Conservation (phyloP, 768 basidiomycete species). For the Rhizopogon salebrosus region DNA sequence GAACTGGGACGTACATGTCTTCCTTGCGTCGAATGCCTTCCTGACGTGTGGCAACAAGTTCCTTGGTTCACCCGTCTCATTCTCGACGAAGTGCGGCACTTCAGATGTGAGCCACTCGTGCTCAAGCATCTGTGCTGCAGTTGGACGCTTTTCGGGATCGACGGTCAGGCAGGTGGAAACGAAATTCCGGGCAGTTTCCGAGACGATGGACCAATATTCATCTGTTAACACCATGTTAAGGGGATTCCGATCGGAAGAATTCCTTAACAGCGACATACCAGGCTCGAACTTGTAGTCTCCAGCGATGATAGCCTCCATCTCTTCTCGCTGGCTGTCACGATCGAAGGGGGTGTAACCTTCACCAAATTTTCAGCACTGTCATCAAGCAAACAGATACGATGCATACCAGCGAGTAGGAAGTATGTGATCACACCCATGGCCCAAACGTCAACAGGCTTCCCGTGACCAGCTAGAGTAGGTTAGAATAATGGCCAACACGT, state of each 20-base stretch:
- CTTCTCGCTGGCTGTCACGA: slow-evolving; percentile 78
- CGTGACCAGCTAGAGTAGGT: slow-evolving; percentile 65
- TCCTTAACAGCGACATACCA: slow-evolving; percentile 22
- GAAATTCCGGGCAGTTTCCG: slow-evolving; percentile 77
- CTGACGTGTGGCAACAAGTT: slow-evolving; percentile 88
- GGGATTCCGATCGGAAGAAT: background rate
- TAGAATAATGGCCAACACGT: background rate
- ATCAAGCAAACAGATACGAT: background rate
- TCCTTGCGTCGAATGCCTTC: slow-evolving; percentile 84
- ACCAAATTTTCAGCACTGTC: background rate
- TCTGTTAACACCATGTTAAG: slow-evolving; percentile 25
- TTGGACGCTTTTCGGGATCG: slow-evolving; percentile 77
- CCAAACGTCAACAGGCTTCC: slow-evolving; percentile 94
- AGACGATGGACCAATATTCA: slow-evolving; percentile 88
- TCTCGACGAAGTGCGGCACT: slow-evolving; percentile 64
- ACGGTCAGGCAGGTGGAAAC: slow-evolving; percentile 78
- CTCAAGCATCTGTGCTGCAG: slow-evolving; percentile 64
- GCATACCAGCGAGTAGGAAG: slow-evolving; percentile 74
- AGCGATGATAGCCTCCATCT: slow-evolving; percentile 93
- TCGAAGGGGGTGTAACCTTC: slow-evolving; percentile 95
- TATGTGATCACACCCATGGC: slow-evolving; percentile 99
- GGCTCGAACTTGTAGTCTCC: slow-evolving; percentile 93
- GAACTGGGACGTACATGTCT: slow-evolving; percentile 57
- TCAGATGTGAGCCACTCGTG: slow-evolving; percentile 67
- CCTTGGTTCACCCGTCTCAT: slow-evolving; percentile 50